phyloP scores from a whole-genome alignment of 768 basidiomycete species.

The Russula olivacea region DNA sequence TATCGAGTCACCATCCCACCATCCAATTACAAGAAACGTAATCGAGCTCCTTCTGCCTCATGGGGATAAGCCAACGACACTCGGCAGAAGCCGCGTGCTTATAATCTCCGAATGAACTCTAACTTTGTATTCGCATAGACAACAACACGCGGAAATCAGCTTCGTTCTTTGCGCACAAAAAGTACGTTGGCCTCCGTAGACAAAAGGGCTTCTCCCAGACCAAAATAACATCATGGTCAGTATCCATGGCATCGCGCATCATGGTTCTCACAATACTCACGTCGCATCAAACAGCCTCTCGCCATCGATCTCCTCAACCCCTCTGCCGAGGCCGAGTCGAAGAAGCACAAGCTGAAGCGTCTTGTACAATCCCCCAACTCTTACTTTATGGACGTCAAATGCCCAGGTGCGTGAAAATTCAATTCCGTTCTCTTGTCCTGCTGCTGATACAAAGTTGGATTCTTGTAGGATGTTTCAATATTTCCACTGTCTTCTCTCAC shows the following conservation, averaged over 20 bases:
- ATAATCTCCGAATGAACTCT: conserved; percentile 22
- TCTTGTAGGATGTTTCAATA: conserved; percentile 81
- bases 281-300: conserved; percentile 61
- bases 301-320: conserved; percentile 98
- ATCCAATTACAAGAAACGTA: background rate
- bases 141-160: background rate
- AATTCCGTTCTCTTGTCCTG: conserved; percentile 18
- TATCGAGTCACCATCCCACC: background rate
- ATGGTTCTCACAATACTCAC: background rate
- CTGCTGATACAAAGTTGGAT: background rate
- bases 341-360: conserved; percentile 98
- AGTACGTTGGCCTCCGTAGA: conserved; percentile 1
- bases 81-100: background rate
- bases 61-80: background rate
- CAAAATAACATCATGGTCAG: conserved; percentile 20
- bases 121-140: conserved; percentile 21
- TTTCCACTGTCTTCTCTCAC: conserved; percentile 98
- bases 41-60: background rate
- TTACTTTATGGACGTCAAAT: conserved; percentile 99
- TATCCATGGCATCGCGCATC: background rate
- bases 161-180: conserved; percentile 6
- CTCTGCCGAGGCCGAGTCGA: conserved; percentile 76
- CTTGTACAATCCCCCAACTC: conserved; percentile 98
- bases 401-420: conserved; percentile 62
- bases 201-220: conserved; percentile 2